phyloP scores from a whole-genome alignment of 768 basidiomycete species.

The Glaciozyma antarctica region DNA sequence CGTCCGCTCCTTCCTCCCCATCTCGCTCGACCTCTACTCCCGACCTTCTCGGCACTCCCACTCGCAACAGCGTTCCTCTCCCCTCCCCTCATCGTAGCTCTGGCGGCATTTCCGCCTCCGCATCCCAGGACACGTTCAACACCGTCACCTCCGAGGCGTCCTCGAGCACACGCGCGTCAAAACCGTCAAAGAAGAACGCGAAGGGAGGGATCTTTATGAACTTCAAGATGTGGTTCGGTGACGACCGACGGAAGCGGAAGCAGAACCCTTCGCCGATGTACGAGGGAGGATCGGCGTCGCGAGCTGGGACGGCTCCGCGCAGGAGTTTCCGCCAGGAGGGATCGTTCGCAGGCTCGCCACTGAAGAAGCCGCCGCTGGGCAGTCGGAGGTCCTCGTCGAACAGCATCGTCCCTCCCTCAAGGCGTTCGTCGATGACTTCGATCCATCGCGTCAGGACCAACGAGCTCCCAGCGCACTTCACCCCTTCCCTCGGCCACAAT shows the following conservation, averaged over 20 bases:
- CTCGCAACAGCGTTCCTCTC: background rate
- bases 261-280: conserved; percentile 1
- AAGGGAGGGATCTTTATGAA: conserved; percentile 71
- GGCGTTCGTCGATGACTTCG: conserved; percentile 23
- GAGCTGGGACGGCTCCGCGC: conserved; percentile 1
- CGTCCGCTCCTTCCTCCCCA: background rate
- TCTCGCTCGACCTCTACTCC: conserved; percentile 6
- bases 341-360: conserved; percentile 33
- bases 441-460: conserved; percentile 18
- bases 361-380: conserved; percentile 20
- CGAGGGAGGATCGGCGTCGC: background rate
- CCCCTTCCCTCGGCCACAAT: conserved; percentile 36
- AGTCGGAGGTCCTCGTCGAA: conserved; percentile 31
- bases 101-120: background rate
- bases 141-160: conserved; percentile 61
- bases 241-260: conserved; percentile 62
- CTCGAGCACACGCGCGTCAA: conserved; percentile 42
- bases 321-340: conserved; percentile 43
- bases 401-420: conserved; percentile 17
- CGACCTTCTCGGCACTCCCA: background rate
- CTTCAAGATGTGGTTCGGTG: conserved; percentile 85
- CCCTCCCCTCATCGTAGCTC: conserved; percentile 5
- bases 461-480: background rate
- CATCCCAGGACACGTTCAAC: conserved; percentile 15
- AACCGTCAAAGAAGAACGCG: conserved; percentile 39